Evolutionary conservation across 176 grass and related monocot genomes (phyloP), one percentile per base, ranked within the genome.

Genomic region (Oryza meridionalis): DNA sequence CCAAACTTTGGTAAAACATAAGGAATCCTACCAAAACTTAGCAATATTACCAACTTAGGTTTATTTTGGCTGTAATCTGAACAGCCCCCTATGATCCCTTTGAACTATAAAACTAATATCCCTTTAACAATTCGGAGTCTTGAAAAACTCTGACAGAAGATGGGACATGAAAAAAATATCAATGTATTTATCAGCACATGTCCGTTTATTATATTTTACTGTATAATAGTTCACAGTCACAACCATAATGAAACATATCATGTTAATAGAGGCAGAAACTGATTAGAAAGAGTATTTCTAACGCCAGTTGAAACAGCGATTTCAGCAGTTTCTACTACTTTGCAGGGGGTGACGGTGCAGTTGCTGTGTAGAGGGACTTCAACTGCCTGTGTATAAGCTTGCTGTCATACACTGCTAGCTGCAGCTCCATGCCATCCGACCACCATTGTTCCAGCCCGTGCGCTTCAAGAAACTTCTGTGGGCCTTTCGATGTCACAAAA

Each of bases 371-470:
- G 3, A 97, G 85, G 26, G 94, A 97, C 59, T 89, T 94, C 67
- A 97, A 88, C 72, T 97, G 94, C 72, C 85, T 90, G 79, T 91
- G 84, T 83, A 97, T 94, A 29, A 97, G 90, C 78, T 94, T 91
- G 88, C 94, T 91, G 86, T 97, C 79, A 78, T 87, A 81, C n/a
- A 97, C 69, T 8, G 89, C 84, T 47, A 87, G 70, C 83, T 95
- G 84, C 21, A 97, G 70, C 73, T 97, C 95, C 82, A 87, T 86
- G 82, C 93, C 95, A 65, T 94, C 90, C 19, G 95, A 89, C 95
- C 95, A 97, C 95, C 95, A 97, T 72, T 97, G 95, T 53, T 97
- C 62, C 46, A 97, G 71, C 22, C 95, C 92, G 47, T 97, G 95
- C 2, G 95, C 95, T 81, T 94, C 86, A 66, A 93, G 85, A 72